Percentiles rank a stretch among this genome's conserved stretches.
phyloP scores from a whole-genome alignment of 148 eudicot genomes.

The Vaccinium darrowii region DNA sequence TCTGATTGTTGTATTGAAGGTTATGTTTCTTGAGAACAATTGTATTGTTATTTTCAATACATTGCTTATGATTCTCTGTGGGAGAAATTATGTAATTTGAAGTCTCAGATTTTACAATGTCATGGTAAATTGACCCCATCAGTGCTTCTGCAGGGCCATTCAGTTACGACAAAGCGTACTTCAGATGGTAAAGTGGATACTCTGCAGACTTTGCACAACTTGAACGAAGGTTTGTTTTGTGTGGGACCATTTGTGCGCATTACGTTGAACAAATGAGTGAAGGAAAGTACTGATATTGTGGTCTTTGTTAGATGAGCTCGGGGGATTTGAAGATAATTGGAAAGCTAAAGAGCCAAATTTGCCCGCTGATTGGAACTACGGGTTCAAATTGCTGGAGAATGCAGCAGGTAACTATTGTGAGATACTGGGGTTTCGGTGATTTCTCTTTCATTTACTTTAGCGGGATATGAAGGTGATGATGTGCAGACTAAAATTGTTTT shows the following conservation, averaged over 20 bases:
- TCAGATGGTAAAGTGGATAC: conserved; percentile 45
- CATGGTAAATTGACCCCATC: conserved; percentile 1
- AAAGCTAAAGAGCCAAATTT: conserved; percentile 31
- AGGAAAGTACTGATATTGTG: background rate
- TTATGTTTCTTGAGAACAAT: background rate
- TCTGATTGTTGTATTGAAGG: background rate
- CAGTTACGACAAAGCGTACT: conserved; percentile 34
- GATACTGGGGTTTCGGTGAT: background rate
- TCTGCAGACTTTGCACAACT: conserved; percentile 51
- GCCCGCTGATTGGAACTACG: conserved; percentile 38
- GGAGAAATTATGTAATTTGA: background rate
- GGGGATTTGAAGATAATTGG: conserved; percentile 46
- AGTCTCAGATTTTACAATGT: background rate
- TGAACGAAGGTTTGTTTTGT: conserved; percentile 43
- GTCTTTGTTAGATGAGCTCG: conserved; percentile 39
- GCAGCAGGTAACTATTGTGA: conserved; percentile 31
- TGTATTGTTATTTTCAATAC: background rate
- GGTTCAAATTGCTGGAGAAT: conserved; percentile 37
- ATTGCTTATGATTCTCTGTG: background rate
- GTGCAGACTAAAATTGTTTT: background rate
- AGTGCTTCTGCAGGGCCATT: conserved; percentile 38
- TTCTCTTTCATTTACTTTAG: background rate
- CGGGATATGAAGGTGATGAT: background rate
- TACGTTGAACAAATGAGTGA: background rate
- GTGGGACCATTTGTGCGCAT: conserved; percentile 2